These are phyloP conservation scores for Russula brevipes DNA, from an alignment of 768 basidiomycete species.

Conservation along the genomic window DNA sequence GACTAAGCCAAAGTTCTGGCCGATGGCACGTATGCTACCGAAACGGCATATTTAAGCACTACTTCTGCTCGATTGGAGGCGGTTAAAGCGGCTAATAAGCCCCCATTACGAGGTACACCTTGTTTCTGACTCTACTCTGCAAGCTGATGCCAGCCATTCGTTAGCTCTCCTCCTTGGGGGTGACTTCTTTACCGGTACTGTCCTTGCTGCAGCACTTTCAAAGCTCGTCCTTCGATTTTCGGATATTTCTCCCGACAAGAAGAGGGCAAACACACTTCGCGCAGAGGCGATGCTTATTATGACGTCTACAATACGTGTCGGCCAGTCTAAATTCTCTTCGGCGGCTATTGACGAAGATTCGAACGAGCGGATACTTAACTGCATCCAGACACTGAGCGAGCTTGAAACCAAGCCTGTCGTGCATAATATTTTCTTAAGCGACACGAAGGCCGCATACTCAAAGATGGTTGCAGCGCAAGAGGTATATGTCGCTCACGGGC, in stretches of 20 bases:
- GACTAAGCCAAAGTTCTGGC: constrained; percentile 75
- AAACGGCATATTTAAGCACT: constrained; percentile 77
- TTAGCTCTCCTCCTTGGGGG: constrained; percentile 84
- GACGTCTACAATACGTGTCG: constrained; percentile 94
- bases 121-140: not conserved
- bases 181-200: constrained; percentile 94
- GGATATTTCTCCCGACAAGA: constrained; percentile 45
- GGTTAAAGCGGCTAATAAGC: constrained; percentile 82
- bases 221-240: constrained; percentile 82
- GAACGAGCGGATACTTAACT: constrained; percentile 92
- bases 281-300: constrained; percentile 99
- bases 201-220: constrained; percentile 83
- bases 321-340: constrained; percentile 91
- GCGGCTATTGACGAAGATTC: constrained; percentile 99
- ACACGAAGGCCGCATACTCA: constrained; percentile 87
- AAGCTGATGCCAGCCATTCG: not conserved
- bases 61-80: constrained; percentile 64
- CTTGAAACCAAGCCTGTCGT: constrained; percentile 52
- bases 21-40: constrained; percentile 97
- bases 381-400: constrained; percentile 89
- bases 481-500: constrained; percentile 38
- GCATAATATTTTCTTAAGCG: constrained; percentile 70
- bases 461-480: constrained; percentile 97
- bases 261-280: constrained; percentile 61
- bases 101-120: constrained; percentile 71